phyloP scores from a whole-genome alignment of 1,284 basidiomycete species.

The Polyporus tsugae region DNA sequence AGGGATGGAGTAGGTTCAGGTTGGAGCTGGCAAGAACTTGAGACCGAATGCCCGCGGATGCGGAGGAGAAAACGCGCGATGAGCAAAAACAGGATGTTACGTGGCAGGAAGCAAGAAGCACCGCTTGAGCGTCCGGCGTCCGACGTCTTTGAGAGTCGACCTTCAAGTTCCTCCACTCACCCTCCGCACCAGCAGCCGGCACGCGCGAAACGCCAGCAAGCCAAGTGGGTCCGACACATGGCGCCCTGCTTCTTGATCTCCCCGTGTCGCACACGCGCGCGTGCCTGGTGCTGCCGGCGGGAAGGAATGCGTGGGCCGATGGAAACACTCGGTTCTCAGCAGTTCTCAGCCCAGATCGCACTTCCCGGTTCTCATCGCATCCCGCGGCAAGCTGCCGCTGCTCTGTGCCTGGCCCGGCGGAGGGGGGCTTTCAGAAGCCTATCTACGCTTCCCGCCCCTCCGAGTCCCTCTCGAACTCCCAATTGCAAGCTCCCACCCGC shows the following conservation, averaged over 20 bases:
- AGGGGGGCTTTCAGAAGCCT: slow-evolving; percentile 1
- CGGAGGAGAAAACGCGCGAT: neutral
- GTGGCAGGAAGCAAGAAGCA: slow-evolving; percentile 1
- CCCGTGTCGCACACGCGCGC: neutral
- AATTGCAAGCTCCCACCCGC: neutral
- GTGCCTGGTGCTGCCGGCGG: slow-evolving; percentile 27
- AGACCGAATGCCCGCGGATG: neutral
- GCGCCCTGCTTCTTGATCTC: slow-evolving; percentile 5
- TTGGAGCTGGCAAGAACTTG: neutral
- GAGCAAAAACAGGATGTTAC: neutral
- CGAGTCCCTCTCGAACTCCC: neutral
- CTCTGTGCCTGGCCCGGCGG: slow-evolving; percentile 4
- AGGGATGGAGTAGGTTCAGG: neutral
- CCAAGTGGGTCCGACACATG: slow-evolving; percentile 7
- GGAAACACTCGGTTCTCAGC: neutral
- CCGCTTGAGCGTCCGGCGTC: neutral
- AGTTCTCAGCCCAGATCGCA: slow-evolving; percentile 6
- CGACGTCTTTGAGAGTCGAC: neutral
- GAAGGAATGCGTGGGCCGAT: slow-evolving; percentile 17
- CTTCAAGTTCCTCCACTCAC: neutral
- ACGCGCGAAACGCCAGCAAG: slow-evolving; percentile 3
- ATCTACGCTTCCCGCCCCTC: slow-evolving; percentile 2
- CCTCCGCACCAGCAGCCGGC: neutral
- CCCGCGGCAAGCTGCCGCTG: neutral
- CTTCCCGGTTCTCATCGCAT: neutral